Base-by-base conservation (phyloP, 768 basidiomycete species). In the Cystofilobasidium bisporidii region DNA sequence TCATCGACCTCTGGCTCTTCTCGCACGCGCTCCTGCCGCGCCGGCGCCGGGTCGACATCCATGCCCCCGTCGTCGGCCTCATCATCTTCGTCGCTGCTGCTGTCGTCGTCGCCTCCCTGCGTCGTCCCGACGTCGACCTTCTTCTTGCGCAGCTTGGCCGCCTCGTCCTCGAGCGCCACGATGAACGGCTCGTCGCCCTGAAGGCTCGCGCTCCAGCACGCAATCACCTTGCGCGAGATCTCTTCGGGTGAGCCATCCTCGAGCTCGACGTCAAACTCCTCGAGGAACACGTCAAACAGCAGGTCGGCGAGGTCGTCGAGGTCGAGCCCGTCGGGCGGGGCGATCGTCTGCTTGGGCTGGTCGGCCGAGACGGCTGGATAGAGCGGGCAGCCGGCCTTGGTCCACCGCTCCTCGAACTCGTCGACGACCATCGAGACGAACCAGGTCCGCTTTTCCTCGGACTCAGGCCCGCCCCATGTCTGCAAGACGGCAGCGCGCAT, bases 401-500 rank as follows among this genome's bases (percentile, higher is more conserved):
- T 30, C 26, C 45, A 47, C 24, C 60, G 40, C 12, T 62, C 61
- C 57, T 78, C 77, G 50, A 76, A 78, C 43, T 74, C 71, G 69
- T 78, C 77, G 22, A 77, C 72, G 36, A 78, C 53, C 36, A 70
- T 71, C 8, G 86, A 85, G 15, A 88, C 88, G 22, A 96, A 81
- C 89, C 90, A 93, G 26, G 84, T 87, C 56, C 86, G 84, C 78
- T 94, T 96, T 64, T 82, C 79, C 8, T 76, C 74, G 14, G 83
- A 82, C 32, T 84, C 83, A 24, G 87, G 83, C 3, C 91, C 91
- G 32, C 92, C 93, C 91, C 91, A 94, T 71, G 80, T 78, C 72
- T 91, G 84, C 70, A 87, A 84, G 43, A 97, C 85, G 40, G 92
- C 93, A 73, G 94, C 80, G 48, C 87, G 86, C 32, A 97, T 83